Evolutionary conservation across 345 rosid genomes (phyloP).

Genomic region (Luvunga scandens): DNA sequence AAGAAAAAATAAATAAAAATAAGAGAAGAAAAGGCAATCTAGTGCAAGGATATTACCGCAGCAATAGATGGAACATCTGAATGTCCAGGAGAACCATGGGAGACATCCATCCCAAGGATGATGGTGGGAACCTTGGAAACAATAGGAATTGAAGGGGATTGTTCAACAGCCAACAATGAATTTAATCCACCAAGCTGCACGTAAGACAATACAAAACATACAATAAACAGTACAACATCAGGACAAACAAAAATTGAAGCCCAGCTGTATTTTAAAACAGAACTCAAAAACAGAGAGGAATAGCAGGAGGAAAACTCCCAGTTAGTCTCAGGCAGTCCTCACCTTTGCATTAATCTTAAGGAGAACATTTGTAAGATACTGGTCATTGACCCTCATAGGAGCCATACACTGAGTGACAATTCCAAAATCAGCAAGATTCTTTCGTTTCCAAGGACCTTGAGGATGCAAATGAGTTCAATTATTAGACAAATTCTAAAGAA

Average conservation of each 20-base stretch:
- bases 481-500: not conserved
- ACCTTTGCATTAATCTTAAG: slow-evolving; percentile 96
- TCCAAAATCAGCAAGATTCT: slow-evolving; percentile 72
- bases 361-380: slow-evolving; percentile 84
- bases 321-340: not conserved
- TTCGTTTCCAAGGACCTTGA: slow-evolving; percentile 89
- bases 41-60: slow-evolving; percentile 49
- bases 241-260: not conserved
- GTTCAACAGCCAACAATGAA: slow-evolving; percentile 67
- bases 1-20: not conserved
- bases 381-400: slow-evolving; percentile 72
- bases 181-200: slow-evolving; percentile 90
- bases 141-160: slow-evolving; percentile 57
- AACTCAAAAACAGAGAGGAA: not conserved
- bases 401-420: slow-evolving; percentile 91
- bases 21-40: not conserved
- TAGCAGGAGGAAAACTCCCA: not conserved
- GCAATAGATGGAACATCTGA: slow-evolving; percentile 87
- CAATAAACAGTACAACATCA: not conserved
- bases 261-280: not conserved
- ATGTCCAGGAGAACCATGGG: slow-evolving; percentile 94
- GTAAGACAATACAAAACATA: not conserved
- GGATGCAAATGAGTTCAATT: not conserved
- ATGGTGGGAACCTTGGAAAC: slow-evolving; percentile 75
- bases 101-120: slow-evolving; percentile 96